Conservation (phyloP, 208 protist species). For the Phytomonas serpens region DNA sequence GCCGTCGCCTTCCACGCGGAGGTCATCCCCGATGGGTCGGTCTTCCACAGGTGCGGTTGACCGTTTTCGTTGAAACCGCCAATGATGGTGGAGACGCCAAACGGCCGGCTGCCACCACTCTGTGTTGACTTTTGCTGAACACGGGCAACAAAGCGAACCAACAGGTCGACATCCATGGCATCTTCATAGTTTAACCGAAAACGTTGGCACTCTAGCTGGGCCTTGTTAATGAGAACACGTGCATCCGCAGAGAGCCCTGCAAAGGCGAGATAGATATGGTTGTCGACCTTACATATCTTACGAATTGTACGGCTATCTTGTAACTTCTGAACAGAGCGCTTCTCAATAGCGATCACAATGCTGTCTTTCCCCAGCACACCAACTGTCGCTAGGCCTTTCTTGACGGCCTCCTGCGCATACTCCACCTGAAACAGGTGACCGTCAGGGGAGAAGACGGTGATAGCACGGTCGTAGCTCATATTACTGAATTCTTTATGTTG, state of each 20-base stretch:
- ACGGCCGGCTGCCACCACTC: constrained; percentile 97
- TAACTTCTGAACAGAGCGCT: constrained; percentile 97
- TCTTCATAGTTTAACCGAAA: constrained; percentile 99
- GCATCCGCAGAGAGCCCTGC: constrained; percentile 98
- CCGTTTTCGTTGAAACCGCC: constrained; percentile 97
- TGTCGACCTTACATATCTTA: constrained; percentile 98
- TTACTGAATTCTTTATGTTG: constrained; percentile 10
- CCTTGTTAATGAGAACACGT: constrained; percentile 98
- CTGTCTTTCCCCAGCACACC: constrained; percentile 84
- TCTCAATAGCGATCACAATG: constrained; percentile 98
- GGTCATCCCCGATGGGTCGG: constrained; percentile 81
- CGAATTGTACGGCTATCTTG: constrained; percentile 98
- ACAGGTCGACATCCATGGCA: constrained; percentile 95
- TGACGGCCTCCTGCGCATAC: constrained; percentile 99
- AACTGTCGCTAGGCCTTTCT: constrained; percentile 92
- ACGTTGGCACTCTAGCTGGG: constrained; percentile 97
- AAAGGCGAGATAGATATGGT: constrained; percentile 98
- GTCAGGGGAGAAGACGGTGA: constrained; percentile 99
- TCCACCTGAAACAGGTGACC: constrained; percentile 99
- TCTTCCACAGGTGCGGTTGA: constrained; percentile 88
- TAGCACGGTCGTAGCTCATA: constrained; percentile 98
- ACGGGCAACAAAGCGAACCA: constrained; percentile 96
- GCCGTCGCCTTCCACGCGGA: constrained; percentile 73
- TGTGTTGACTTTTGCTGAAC: constrained; percentile 98
- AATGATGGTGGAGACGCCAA: constrained; percentile 99